A percentile compares a stretch with the other conserved stretches of the same genome.
These are phyloP conservation scores for Mycosphaerella sp. DNA, from an alignment of 2,329 filamentous ascomycete genomes.

Conservation along the genomic window DNA sequence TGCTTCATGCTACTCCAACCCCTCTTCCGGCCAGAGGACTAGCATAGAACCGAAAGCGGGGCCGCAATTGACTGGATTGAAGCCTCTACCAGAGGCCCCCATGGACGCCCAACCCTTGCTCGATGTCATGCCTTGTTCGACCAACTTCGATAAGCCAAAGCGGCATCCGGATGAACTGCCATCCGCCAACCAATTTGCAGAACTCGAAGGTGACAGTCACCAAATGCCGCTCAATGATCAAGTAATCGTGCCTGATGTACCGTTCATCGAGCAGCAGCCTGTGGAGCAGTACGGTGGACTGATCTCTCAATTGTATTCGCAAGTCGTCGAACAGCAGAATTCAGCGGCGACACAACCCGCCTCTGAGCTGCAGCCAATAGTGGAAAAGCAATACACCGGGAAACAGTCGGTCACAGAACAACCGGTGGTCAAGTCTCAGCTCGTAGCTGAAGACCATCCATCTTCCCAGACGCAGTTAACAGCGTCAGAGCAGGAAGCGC, in stretches of 20 bases:
- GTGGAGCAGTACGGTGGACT: neutral
- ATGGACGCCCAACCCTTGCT: slow-evolving; percentile 1
- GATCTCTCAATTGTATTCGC: neutral
- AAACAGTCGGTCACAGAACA: too few relatives aligned
- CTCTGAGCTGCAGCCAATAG: neutral
- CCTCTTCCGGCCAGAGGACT: neutral
- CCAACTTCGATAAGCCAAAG: neutral
- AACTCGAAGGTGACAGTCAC: slow-evolving; percentile 12
- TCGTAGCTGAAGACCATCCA: too few relatives aligned
- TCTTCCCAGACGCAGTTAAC: too few relatives aligned
- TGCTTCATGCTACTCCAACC: neutral
- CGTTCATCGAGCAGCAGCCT: neutral
- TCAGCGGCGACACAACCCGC: neutral
- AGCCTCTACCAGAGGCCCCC: slow-evolving; percentile 12
- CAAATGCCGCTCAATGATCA: neutral
- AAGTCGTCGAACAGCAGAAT: neutral
- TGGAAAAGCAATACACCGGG: neutral
- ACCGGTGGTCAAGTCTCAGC: too few relatives aligned
- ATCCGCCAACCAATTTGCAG: slow-evolving; percentile 8
- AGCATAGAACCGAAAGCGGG: neutral
- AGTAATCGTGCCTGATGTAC: neutral
- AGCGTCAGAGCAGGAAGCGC: neutral
- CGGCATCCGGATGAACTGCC: slow-evolving; percentile 2
- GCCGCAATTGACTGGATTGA: neutral
- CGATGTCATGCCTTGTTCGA: neutral